Evolutionary conservation across 164 flowering plant species (phyloP).

Genomic region (Aristolochia contorta): DNA sequence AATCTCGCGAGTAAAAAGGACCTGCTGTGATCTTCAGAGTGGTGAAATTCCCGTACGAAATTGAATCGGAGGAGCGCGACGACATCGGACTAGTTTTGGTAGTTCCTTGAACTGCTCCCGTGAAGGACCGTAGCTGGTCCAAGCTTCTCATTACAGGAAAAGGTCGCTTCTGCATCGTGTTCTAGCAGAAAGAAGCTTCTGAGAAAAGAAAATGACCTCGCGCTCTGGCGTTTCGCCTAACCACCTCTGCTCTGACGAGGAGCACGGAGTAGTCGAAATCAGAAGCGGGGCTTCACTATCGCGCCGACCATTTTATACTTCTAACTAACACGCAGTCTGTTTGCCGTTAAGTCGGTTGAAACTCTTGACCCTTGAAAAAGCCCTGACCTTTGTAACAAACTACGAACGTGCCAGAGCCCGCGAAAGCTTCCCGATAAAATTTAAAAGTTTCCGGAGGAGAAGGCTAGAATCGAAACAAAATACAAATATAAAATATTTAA

Average conservation of each 20-base stretch:
- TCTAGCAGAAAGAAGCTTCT: background rate
- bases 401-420: too few species aligned
- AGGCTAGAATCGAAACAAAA: too few species aligned
- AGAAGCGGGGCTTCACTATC: background rate
- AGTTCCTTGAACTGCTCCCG: constrained; percentile 34
- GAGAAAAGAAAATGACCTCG: background rate
- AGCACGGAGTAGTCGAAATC: background rate
- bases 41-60: constrained; percentile 57
- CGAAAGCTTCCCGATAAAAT: too few species aligned
- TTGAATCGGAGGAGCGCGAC: constrained; percentile 47
- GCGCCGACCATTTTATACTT: too few species aligned
- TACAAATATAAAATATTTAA: too few species aligned
- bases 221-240: background rate
- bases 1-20: constrained; percentile 6
- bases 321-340: too few species aligned
- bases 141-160: constrained; percentile 47
- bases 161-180: constrained; percentile 58
- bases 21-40: constrained; percentile 93
- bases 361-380: too few species aligned
- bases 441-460: too few species aligned
- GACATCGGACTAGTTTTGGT: constrained; percentile 28
- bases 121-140: constrained; percentile 48
- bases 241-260: background rate
- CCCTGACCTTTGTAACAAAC: too few species aligned
- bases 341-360: too few species aligned